phyloP scores from a whole-genome alignment of 148 eudicot genomes.

The Rhododendron henanense region DNA sequence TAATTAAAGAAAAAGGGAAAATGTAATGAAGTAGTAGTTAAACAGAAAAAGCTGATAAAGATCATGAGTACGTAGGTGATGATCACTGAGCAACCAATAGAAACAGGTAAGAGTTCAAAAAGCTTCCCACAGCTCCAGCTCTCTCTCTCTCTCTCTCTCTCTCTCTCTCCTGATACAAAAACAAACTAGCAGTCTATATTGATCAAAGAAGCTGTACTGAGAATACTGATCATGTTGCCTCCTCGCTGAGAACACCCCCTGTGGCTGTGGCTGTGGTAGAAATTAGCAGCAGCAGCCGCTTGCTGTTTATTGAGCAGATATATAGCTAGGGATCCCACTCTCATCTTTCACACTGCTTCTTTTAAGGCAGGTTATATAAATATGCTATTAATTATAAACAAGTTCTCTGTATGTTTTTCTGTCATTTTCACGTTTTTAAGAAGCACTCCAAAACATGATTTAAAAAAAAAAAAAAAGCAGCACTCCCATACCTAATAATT shows the following conservation, averaged over 20 bases:
- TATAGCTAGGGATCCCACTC: neutral
- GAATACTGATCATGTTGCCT: neutral
- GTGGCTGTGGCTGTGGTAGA: neutral
- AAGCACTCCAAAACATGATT: neutral
- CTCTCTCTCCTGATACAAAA: conserved; percentile 11
- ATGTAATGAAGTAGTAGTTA: neutral
- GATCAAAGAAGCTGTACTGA: neutral
- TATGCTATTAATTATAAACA: neutral
- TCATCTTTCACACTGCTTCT: neutral
- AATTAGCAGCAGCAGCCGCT: neutral
- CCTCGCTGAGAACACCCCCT: neutral
- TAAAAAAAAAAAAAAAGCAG: too few species aligned
- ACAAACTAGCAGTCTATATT: conserved; percentile 15
- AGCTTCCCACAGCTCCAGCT: conserved; percentile 12
- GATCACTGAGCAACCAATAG: conserved; percentile 18
- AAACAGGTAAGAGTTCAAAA: neutral
- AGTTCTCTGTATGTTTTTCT: neutral
- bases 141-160: neutral
- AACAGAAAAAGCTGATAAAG: neutral
- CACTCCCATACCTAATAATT: too few species aligned
- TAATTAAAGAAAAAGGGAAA: neutral
- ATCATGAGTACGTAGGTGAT: neutral
- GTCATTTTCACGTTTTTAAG: neutral
- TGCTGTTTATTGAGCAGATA: neutral
- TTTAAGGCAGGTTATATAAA: neutral